Conservation (phyloP, 257 asterid genomes). For the Plantago ovata region DNA sequence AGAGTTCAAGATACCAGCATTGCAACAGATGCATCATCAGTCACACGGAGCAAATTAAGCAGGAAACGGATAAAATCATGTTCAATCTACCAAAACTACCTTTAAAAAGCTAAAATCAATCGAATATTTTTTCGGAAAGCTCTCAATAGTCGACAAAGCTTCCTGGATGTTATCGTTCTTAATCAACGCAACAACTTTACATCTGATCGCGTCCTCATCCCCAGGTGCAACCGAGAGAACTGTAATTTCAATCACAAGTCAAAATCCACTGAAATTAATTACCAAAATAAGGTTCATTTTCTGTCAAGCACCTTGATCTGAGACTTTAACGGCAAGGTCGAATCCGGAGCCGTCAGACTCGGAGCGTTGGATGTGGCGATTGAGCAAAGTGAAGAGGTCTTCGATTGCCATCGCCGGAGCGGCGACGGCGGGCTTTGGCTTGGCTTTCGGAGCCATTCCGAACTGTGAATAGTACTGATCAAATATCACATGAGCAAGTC, state of each 20-base stretch:
- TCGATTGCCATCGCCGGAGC: conserved; percentile 51
- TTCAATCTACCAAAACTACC: conserved; percentile 30
- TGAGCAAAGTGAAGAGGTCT: conserved; percentile 79
- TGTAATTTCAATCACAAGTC: conserved; percentile 17
- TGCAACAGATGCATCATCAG: too few species aligned
- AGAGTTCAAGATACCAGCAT: too few species aligned
- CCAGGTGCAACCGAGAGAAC: conserved; percentile 71
- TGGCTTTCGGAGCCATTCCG: conserved; percentile 75
- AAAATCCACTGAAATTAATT: not conserved
- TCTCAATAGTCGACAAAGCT: conserved; percentile 55
- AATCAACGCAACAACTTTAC: conserved; percentile 80
- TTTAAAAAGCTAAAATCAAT: conserved; percentile 36
- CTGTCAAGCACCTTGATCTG: conserved; percentile 67
- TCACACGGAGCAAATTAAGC: conserved; percentile 8
- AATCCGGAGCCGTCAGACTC: too few species aligned
- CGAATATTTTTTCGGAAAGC: conserved; percentile 38
- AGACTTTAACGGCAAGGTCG: conserved; percentile 60
- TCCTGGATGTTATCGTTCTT: conserved; percentile 52
- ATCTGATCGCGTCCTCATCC: conserved; percentile 82
- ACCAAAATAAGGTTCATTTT: not conserved
- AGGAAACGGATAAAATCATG: not conserved
- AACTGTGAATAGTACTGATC: not conserved
- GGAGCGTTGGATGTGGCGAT: conserved; percentile 69
- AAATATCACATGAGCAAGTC: too few species aligned
- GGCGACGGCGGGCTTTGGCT: conserved; percentile 38